Base-by-base conservation (phyloP, 1,139 yeast genomes). In the Yarrowia galli region DNA sequence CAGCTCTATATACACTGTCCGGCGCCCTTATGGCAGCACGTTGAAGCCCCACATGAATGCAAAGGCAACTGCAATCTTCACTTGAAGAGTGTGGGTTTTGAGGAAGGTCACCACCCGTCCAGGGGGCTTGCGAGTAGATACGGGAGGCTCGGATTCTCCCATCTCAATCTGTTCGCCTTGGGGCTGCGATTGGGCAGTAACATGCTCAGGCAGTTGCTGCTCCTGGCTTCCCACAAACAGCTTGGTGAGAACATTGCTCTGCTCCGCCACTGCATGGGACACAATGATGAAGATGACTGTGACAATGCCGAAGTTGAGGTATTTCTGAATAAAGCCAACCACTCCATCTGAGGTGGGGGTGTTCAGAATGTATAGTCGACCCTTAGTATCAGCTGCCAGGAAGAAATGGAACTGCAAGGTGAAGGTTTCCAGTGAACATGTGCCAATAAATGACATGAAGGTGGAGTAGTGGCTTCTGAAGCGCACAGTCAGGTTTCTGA, bases 331-430 rank as follows among this genome's bases (percentile, higher is more conserved):
- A 16, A 23, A 22, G 12, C 66, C 66, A 16, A 23, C 2, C 10
- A 38, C 35, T 23, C 66, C 66, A 12, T n/a, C 36, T 4, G 45
- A 23, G 7, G 66, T 46, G 6, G 66, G 66, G 25, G 66, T 61
- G 54, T 23, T n/a, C 18, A 61, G n/a, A 48, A 70, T 69, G 49
- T 69, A 69, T 38, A 72, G 54, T 1, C 71, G 68, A 10, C 74
- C 74, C 45, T 69, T 70, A 35, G 75, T 71, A 48, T 73, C 75
- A 7, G 73, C 74, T 12, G 74, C 75, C 72, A 73, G 68, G 73
- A 74, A 73, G 28, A 73, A 71, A 49, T 73, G 75, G 58, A 72
- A 72, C 53, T 73, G 74, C 32, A 73, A 66, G 35, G 73, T 73
- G 65, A 73, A 73, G 6, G 75, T 73, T 56, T 73, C 75, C 36